These are phyloP conservation scores for Suhomyces chickasaworum DNA, from an alignment of 1,139 yeast genomes.

Conservation along the genomic window DNA sequence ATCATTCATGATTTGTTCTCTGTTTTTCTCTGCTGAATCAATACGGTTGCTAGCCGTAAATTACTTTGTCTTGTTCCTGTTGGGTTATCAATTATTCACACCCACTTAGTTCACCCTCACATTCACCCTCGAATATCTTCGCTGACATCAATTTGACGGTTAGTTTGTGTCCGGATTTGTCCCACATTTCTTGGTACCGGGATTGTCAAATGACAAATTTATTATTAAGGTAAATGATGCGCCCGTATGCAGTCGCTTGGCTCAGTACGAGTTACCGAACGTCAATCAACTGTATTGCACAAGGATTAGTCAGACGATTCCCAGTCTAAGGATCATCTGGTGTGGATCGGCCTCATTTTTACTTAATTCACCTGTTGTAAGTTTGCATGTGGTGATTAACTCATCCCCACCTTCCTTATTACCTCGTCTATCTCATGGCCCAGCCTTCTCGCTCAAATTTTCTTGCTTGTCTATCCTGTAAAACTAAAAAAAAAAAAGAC, in stretches of 20 bases:
- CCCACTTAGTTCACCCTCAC: neutral
- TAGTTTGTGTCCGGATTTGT: slow-evolving; percentile 3
- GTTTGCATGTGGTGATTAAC: neutral
- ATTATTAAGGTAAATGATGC: neutral
- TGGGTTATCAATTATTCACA: neutral
- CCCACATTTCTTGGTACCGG: slow-evolving; percentile 7
- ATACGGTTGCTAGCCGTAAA: neutral
- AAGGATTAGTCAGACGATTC: neutral
- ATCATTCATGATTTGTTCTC: no score
- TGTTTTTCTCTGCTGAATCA: neutral
- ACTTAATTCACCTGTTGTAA: no score
- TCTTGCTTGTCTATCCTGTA: slow-evolving; percentile 1
- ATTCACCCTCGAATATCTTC: slow-evolving; percentile 3
- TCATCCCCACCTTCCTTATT: neutral
- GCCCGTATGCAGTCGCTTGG: slow-evolving; percentile 3
- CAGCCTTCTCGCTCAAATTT: neutral
- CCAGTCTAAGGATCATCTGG: neutral
- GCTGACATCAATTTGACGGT: slow-evolving; percentile 3
- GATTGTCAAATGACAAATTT: slow-evolving; percentile 6
- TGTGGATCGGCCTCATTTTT: neutral
- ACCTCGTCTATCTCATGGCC: neutral
- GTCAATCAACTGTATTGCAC: slow-evolving; percentile 3
- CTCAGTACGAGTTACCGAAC: slow-evolving; percentile 4
- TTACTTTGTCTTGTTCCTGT: neutral
- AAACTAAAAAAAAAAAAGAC: slow-evolving; percentile 1